These are phyloP conservation scores for Colletotrichum tanaceti DNA, from an alignment of 2,329 filamentous ascomycete genomes.

Conservation along the genomic window DNA sequence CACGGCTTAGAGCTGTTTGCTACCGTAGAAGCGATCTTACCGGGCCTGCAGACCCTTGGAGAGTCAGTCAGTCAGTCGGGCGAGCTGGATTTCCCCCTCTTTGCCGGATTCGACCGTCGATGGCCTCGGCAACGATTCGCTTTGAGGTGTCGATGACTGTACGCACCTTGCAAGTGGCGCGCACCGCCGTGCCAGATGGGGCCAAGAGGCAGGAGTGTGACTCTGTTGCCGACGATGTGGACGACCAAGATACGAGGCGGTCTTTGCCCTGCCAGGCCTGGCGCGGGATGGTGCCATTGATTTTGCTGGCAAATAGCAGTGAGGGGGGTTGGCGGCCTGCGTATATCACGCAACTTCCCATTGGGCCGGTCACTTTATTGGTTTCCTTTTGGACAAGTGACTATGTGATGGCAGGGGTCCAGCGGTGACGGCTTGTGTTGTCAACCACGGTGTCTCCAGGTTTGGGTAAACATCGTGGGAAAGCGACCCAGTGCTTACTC, in stretches of 20 bases:
- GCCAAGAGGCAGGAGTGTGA: constrained; percentile 24
- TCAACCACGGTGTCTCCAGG: constrained; percentile 13
- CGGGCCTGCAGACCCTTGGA: not conserved
- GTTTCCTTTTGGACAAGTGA: constrained; percentile 36
- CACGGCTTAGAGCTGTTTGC: constrained; percentile 13
- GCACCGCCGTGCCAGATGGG: constrained; percentile 25
- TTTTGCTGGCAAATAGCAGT: constrained; percentile 4
- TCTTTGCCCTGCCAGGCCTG: constrained; percentile 27
- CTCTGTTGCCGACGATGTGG: constrained; percentile 16
- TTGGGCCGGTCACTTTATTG: constrained; percentile 38
- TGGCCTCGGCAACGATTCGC: constrained; percentile 19
- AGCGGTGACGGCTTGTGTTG: constrained; percentile 27
- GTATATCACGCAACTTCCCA: constrained; percentile 17
- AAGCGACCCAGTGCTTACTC: not conserved
- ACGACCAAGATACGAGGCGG: constrained; percentile 35
- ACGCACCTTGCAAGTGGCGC: constrained; percentile 26
- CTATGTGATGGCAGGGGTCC: constrained; percentile 21
- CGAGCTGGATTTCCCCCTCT: constrained; percentile 12
- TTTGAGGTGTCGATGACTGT: constrained; percentile 31
- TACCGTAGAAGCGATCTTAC: not conserved
- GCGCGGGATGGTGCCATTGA: constrained; percentile 22
- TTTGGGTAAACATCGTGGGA: constrained; percentile 5
- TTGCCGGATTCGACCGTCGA: constrained; percentile 8
- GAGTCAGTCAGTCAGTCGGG: constrained; percentile 28
- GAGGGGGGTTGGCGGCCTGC: not conserved